phyloP scores from a whole-genome alignment of 106 monocot species.

The Phalaenopsis equestris region DNA sequence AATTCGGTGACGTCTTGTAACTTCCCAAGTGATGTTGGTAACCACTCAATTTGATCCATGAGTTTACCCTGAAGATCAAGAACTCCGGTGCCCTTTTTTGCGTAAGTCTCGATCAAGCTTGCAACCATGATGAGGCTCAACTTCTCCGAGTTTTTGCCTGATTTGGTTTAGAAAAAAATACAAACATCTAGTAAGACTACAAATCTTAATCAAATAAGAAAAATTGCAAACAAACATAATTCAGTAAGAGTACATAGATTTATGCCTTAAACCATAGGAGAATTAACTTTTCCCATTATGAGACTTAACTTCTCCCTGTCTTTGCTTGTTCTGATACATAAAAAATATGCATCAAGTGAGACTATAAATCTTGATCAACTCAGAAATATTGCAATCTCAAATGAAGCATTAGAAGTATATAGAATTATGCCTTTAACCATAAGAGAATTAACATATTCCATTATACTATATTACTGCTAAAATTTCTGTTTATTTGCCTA shows the following conservation, averaged over 20 bases:
- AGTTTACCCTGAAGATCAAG: slow-evolving; percentile 78
- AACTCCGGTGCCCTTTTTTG: slow-evolving; percentile 46
- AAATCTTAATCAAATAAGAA: background rate
- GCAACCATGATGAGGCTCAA: slow-evolving; percentile 91
- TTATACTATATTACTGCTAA: too few relatives aligned
- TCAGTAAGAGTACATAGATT: background rate
- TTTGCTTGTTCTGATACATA: slow-evolving; percentile 18
- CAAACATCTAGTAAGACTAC: background rate
- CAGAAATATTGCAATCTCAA: background rate
- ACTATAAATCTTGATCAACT: background rate
- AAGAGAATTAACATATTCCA: background rate
- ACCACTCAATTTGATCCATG: slow-evolving; percentile 90
- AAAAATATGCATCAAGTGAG: background rate
- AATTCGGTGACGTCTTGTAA: slow-evolving; percentile 56
- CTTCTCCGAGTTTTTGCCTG: slow-evolving; percentile 39
- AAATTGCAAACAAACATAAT: background rate
- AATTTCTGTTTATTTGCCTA: too few relatives aligned
- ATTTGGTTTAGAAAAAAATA: background rate
- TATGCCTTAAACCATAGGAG: background rate
- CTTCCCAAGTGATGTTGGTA: slow-evolving; percentile 84
- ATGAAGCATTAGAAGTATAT: background rate
- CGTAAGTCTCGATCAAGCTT: slow-evolving; percentile 67
- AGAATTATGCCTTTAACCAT: background rate
- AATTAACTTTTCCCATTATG: slow-evolving; percentile 36
- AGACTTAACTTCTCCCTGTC: slow-evolving; percentile 58